phyloP scores from a whole-genome alignment of 805 yeast species.

The Ogataea corticis region DNA sequence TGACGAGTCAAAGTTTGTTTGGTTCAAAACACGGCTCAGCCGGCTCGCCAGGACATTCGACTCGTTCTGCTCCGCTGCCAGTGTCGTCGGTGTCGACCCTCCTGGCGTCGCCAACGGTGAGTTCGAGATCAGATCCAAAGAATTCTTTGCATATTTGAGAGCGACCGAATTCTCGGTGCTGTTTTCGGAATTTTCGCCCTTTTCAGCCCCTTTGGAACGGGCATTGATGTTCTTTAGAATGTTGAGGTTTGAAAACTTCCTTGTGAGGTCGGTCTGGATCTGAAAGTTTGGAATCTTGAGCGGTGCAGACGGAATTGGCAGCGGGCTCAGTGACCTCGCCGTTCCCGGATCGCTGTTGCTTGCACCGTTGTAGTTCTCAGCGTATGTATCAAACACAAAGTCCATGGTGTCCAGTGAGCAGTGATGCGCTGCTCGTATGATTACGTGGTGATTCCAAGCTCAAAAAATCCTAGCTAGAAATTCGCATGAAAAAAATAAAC shows the following conservation, averaged over 20 bases:
- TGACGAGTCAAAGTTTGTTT: constrained; percentile 40
- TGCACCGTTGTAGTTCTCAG: constrained; percentile 12
- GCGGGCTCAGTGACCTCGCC: constrained; percentile 6
- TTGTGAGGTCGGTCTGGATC: constrained; percentile 36
- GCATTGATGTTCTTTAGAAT: constrained; percentile 31
- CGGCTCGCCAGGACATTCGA: constrained; percentile 41
- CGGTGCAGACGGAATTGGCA: constrained; percentile 42
- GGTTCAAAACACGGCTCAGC: constrained; percentile 51
- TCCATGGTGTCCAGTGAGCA: too few relatives aligned
- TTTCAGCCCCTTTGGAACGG: constrained; percentile 9
- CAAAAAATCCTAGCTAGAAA: too few relatives aligned
- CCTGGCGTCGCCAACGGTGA: constrained; percentile 5
- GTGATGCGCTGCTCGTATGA: background rate
- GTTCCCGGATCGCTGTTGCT: constrained; percentile 2
- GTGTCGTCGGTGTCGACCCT: constrained; percentile 6
- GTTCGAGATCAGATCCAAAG: constrained; percentile 39
- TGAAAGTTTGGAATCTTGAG: constrained; percentile 38
- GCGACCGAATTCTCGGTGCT: constrained; percentile 32
- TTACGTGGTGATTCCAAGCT: background rate
- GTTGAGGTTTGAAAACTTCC: constrained; percentile 37
- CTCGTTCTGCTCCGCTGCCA: constrained; percentile 11
- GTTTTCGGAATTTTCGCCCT: constrained; percentile 9
- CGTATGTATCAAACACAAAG: constrained; percentile 31
- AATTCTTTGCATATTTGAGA: constrained; percentile 48
- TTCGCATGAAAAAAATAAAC: too few relatives aligned